A percentile compares a stretch with the other conserved stretches of the same genome.
phyloP scores from a whole-genome alignment of 257 asterid genomes.

The Penstemon eatonii region DNA sequence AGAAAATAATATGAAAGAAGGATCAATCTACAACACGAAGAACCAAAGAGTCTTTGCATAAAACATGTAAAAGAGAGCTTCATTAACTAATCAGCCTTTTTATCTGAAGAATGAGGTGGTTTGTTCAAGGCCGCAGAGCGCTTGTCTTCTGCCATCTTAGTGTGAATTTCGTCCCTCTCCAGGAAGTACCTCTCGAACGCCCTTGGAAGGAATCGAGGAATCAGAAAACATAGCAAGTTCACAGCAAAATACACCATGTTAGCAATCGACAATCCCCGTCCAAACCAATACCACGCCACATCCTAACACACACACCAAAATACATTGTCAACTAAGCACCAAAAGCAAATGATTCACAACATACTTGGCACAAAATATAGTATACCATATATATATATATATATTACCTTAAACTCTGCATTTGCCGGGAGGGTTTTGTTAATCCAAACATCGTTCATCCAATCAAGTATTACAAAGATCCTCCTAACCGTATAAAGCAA shows the following conservation, averaged over 20 bases:
- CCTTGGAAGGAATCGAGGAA: constrained; percentile 73
- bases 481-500: constrained; percentile 73
- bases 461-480: constrained; percentile 62
- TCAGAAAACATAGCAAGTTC: constrained; percentile 65
- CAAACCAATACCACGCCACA: constrained; percentile 80
- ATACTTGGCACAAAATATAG: neutral
- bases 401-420: constrained; percentile 47
- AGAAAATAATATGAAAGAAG: no score
- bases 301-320: constrained; percentile 37
- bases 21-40: neutral
- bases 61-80: neutral
- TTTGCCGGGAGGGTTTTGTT: constrained; percentile 71
- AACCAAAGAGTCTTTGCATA: neutral
- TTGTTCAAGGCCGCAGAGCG: constrained; percentile 28
- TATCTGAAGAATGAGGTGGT: constrained; percentile 31
- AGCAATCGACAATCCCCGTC: constrained; percentile 54
- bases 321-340: neutral
- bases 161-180: constrained; percentile 50
- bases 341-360: no score
- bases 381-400: neutral
- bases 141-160: constrained; percentile 60
- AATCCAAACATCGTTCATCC: constrained; percentile 77
- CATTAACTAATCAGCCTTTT: constrained; percentile 42
- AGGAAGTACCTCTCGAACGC: constrained; percentile 72
- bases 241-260: constrained; percentile 51